These are phyloP conservation scores for Angophora floribunda DNA, from an alignment of 345 rosid species.

Conservation along the genomic window DNA sequence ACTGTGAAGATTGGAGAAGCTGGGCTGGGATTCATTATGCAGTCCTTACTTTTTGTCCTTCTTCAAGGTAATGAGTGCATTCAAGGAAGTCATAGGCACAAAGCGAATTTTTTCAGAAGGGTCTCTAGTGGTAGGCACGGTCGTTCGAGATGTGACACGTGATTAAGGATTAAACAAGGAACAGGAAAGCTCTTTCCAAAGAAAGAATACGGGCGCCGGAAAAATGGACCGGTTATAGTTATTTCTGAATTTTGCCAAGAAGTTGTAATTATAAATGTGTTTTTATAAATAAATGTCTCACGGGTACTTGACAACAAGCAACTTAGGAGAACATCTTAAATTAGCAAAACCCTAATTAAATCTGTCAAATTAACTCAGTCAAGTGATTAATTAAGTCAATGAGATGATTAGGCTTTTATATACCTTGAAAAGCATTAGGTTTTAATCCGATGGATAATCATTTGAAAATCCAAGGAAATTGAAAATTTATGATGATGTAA, in stretches of 20 bases:
- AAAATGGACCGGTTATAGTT: background rate
- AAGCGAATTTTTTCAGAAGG: background rate
- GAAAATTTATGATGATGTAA: background rate
- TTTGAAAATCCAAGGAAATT: background rate
- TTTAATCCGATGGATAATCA: background rate
- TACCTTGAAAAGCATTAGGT: background rate
- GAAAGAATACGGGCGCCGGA: background rate
- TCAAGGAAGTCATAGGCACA: background rate
- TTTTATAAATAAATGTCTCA: background rate
- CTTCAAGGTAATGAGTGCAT: background rate
- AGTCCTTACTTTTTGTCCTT: background rate
- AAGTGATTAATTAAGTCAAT: background rate
- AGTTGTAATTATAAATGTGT: background rate
- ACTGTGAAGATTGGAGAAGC: background rate
- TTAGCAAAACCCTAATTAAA: background rate
- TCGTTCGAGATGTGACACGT: background rate
- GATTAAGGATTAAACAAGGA: background rate
- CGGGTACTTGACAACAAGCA: background rate
- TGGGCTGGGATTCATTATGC: background rate
- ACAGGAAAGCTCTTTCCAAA: background rate
- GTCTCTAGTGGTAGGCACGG: background rate
- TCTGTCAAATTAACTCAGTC: background rate
- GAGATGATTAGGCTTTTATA: background rate
- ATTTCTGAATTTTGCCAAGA: background rate
- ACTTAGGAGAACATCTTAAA: background rate